A percentile compares a stretch with the other conserved stretches of the same genome.
Conservation (phyloP, 768 basidiomycete species). For the Bullera alba region DNA sequence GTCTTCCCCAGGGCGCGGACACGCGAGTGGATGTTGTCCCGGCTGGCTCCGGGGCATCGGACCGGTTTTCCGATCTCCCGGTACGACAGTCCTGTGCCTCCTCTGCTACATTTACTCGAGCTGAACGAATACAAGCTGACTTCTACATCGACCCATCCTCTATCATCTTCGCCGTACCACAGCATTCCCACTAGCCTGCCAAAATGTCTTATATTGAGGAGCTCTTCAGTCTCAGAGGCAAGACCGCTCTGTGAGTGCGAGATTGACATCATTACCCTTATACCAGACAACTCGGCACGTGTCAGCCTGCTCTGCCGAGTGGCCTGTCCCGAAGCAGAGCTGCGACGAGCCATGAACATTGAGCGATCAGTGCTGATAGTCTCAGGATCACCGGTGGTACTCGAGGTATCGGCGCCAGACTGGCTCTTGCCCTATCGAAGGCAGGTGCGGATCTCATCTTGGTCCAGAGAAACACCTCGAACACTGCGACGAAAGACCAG, state of each 20-base stretch:
- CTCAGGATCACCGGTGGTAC: slow-evolving; percentile 43
- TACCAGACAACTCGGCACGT: background rate
- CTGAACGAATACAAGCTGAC: too few relatives aligned
- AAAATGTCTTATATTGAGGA: slow-evolving; percentile 41
- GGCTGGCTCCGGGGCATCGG: too few relatives aligned
- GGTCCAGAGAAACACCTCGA: slow-evolving; percentile 49
- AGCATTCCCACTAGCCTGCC: too few relatives aligned
- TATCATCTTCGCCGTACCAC: too few relatives aligned
- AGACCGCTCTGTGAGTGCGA: slow-evolving; percentile 44
- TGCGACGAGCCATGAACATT: background rate
- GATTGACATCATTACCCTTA: background rate
- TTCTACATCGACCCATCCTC: too few relatives aligned
- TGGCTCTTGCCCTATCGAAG: slow-evolving; percentile 47
- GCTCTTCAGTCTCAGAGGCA: slow-evolving; percentile 46
- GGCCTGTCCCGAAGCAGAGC: background rate
- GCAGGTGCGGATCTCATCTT: slow-evolving; percentile 48
- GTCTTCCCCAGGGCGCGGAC: too few relatives aligned
- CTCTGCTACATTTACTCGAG: too few relatives aligned
- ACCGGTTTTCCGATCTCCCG: too few relatives aligned
- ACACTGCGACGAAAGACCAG: slow-evolving; percentile 44
- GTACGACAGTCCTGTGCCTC: too few relatives aligned
- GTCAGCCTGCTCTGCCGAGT: background rate
- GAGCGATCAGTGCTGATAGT: background rate
- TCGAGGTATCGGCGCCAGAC: slow-evolving; percentile 46
- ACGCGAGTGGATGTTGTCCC: too few relatives aligned